phyloP scores from a whole-genome alignment of 495 filamentous ascomycete species.

The Margaritispora aquatica region DNA sequence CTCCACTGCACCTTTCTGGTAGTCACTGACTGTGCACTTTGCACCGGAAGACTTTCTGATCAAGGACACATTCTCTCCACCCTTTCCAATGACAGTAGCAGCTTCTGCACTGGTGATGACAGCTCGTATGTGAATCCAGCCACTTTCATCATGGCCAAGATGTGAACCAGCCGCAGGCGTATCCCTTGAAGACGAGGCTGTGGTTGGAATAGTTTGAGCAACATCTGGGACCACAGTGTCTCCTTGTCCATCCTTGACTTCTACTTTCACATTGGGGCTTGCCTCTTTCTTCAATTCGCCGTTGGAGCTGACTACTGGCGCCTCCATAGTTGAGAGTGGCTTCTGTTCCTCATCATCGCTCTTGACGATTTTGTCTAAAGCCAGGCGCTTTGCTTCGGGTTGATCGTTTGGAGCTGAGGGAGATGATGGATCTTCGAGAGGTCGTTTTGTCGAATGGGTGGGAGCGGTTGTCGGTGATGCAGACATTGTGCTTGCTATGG shows the following conservation, averaged over 20 bases:
- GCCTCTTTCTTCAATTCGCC: slow-evolving; percentile 26
- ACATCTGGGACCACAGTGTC: slow-evolving; percentile 41
- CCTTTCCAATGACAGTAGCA: slow-evolving; percentile 96
- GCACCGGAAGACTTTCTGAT: slow-evolving; percentile 87
- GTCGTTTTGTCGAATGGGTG: slow-evolving; percentile 71
- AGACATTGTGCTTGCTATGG: slow-evolving; percentile 42
- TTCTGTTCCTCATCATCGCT: slow-evolving; percentile 34
- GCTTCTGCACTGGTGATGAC: slow-evolving; percentile 96
- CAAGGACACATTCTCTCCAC: slow-evolving; percentile 94
- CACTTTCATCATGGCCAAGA: slow-evolving; percentile 68
- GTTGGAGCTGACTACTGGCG: slow-evolving; percentile 30
- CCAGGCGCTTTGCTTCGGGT: slow-evolving; percentile 93
- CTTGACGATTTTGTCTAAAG: slow-evolving; percentile 84
- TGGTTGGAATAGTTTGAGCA: slow-evolving; percentile 26
- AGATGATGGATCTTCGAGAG: slow-evolving; percentile 93
- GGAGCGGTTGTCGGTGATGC: slow-evolving; percentile 42
- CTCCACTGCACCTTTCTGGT: slow-evolving; percentile 91
- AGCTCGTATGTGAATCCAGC: slow-evolving; percentile 93
- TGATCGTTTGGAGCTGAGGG: slow-evolving; percentile 86
- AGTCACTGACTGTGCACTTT: slow-evolving; percentile 98
- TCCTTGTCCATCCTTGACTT: slow-evolving; percentile 52
- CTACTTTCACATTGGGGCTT: slow-evolving; percentile 47
- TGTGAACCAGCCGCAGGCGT: slow-evolving; percentile 7
- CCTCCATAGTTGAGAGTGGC: slow-evolving; percentile 32
- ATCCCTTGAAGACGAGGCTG: slow-evolving; percentile 23